Percentiles rank a stretch among this genome's conserved stretches.
These are phyloP conservation scores for Moricandia arvensis DNA, from an alignment of 345 rosid genomes.

Conservation along the genomic window DNA sequence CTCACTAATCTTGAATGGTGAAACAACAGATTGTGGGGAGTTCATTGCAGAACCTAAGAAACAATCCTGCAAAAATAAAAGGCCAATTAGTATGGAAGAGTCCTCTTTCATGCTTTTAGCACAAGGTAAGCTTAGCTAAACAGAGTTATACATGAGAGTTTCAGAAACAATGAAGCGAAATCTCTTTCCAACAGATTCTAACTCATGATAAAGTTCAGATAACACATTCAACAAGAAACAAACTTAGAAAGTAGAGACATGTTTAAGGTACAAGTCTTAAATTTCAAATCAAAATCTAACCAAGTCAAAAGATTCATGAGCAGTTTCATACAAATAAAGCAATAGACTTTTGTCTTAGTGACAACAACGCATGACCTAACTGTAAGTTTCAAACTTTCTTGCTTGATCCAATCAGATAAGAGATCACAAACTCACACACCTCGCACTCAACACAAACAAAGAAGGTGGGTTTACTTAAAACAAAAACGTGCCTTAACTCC, in stretches of 20 bases:
- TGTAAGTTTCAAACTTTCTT: slow-evolving; percentile 19
- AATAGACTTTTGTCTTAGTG: slow-evolving; percentile 29
- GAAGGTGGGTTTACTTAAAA: not conserved
- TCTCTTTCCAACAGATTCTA: not conserved
- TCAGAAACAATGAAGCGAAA: slow-evolving; percentile 4
- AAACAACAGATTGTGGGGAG: slow-evolving; percentile 96
- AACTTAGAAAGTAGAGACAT: not conserved
- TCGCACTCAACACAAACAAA: slow-evolving; percentile 11
- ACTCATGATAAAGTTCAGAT: not conserved
- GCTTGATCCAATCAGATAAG: slow-evolving; percentile 31
- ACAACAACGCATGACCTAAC: slow-evolving; percentile 40
- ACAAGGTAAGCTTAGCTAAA: slow-evolving; percentile 15
- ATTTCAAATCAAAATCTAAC: not conserved
- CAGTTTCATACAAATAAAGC: not conserved
- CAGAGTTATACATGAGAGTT: not conserved
- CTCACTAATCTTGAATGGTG: slow-evolving; percentile 68
- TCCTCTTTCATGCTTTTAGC: not conserved
- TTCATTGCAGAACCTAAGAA: slow-evolving; percentile 53
- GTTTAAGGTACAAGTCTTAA: not conserved
- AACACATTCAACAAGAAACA: not conserved
- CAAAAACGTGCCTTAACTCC: slow-evolving; percentile 28
- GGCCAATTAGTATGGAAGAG: slow-evolving; percentile 19
- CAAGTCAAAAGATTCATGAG: not conserved
- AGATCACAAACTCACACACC: not conserved
- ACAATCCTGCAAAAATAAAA: slow-evolving; percentile 13